Evolutionary conservation across 495 filamentous ascomycete genomes (phyloP).

Genomic region (Penicillium ucsense): DNA sequence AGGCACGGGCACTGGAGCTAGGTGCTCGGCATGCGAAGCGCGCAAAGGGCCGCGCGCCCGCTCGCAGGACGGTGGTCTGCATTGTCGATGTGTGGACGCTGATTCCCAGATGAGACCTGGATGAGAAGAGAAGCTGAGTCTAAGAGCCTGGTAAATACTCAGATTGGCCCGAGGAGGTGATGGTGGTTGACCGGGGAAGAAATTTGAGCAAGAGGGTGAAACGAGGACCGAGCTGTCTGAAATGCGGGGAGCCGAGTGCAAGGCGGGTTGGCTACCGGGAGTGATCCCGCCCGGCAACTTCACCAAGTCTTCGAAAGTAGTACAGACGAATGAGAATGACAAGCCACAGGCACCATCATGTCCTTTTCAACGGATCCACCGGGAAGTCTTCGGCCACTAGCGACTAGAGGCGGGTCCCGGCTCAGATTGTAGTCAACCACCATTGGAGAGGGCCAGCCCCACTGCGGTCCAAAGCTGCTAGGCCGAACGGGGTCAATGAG

Average conservation of each 20-base stretch:
- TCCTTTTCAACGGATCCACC: not conserved
- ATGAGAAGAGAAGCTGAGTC: too few relatives aligned
- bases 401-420: not conserved
- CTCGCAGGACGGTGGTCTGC: slow-evolving; percentile 28
- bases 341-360: not conserved
- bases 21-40: slow-evolving; percentile 19
- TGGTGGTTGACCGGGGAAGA: not conserved
- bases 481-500: too few relatives aligned
- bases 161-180: too few relatives aligned
- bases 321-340: not conserved
- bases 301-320: not conserved
- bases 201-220: slow-evolving; percentile 1
- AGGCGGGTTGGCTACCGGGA: slow-evolving; percentile 1
- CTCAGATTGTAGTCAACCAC: not conserved
- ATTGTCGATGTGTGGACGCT: slow-evolving; percentile 13
- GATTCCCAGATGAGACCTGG: too few relatives aligned
- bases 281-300: slow-evolving; percentile 1
- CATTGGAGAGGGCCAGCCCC: not conserved
- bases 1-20: slow-evolving; percentile 18
- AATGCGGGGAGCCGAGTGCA: slow-evolving; percentile 10
- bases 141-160: too few relatives aligned
- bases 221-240: not conserved
- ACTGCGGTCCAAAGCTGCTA: not conserved
- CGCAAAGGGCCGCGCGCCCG: slow-evolving; percentile 21
- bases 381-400: not conserved